A percentile compares a stretch with the other conserved stretches of the same genome.
These are phyloP conservation scores for Schizophyllum amplum DNA, from an alignment of 1,284 basidiomycete species.

Conservation along the genomic window DNA sequence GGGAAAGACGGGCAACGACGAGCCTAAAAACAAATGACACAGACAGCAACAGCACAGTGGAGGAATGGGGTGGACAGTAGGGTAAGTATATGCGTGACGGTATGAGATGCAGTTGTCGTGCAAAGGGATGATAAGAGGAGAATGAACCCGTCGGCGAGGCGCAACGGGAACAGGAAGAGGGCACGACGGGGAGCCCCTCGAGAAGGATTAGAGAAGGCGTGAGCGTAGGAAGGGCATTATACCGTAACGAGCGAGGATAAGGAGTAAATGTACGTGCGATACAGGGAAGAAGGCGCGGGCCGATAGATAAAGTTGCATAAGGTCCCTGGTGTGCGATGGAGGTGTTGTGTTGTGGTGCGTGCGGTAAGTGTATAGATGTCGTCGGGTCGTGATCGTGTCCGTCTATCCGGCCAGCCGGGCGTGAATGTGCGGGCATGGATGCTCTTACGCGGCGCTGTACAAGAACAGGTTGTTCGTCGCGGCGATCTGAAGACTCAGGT, in stretches of 20 bases:
- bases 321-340: background rate
- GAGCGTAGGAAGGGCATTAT: background rate
- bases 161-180: no score
- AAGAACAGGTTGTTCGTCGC: constrained; percentile 92
- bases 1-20: background rate
- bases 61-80: background rate
- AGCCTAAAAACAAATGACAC: background rate
- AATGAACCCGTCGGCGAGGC: no score
- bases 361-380: background rate
- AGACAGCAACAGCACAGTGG: background rate
- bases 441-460: constrained; percentile 78
- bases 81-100: background rate
- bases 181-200: background rate
- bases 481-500: constrained; percentile 58
- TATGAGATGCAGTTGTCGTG: no score
- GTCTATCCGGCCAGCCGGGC: background rate
- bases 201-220: background rate
- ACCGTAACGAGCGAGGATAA: background rate
- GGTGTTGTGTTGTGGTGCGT: background rate
- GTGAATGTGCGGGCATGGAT: background rate
- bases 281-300: background rate
- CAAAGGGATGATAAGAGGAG: no score
- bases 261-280: background rate
- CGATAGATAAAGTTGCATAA: background rate
- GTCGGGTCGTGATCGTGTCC: background rate